These are phyloP conservation scores for Poronia punctata DNA, from an alignment of 495 filamentous ascomycete genomes.

Conservation along the genomic window DNA sequence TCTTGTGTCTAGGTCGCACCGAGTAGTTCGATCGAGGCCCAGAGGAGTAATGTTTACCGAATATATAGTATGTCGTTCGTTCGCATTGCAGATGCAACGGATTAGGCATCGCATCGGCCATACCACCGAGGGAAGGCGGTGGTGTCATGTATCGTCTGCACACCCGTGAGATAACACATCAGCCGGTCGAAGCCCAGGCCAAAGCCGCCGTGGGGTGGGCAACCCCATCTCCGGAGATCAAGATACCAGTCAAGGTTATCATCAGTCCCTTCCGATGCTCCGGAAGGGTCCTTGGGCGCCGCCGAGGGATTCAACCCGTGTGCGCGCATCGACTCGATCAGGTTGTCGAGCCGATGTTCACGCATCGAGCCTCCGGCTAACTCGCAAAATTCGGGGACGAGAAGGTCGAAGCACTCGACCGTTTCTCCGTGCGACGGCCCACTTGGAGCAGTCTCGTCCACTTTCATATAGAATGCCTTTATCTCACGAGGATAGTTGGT, in stretches of 20 bases:
- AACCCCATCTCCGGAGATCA: constrained; percentile 90
- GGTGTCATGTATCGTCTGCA: constrained; percentile 77
- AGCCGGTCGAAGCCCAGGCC: constrained; percentile 90
- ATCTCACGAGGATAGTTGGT: constrained; percentile 80
- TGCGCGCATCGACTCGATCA: constrained; percentile 67
- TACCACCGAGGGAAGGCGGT: constrained; percentile 86
- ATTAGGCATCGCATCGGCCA: constrained; percentile 85
- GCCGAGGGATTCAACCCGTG: constrained; percentile 32
- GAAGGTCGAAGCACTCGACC: constrained; percentile 91
- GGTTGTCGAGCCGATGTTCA: constrained; percentile 69
- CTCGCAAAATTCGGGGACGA: constrained; percentile 84
- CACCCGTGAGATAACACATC: constrained; percentile 75
- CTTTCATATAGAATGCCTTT: constrained; percentile 93
- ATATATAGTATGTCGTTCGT: too few relatives aligned
- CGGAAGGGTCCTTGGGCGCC: constrained; percentile 2
- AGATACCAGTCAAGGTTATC: constrained; percentile 76
- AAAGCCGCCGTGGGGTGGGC: constrained; percentile 93
- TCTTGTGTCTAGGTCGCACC: constrained; percentile 22
- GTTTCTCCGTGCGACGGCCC: constrained; percentile 41
- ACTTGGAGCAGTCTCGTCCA: constrained; percentile 3
- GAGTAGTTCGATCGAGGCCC: constrained; percentile 19
- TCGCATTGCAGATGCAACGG: constrained; percentile 19
- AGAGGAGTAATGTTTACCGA: constrained; percentile 36
- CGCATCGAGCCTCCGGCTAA: constrained; percentile 89
- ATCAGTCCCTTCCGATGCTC: constrained; percentile 28